A percentile compares a stretch with the other conserved stretches of the same genome.
phyloP scores from a whole-genome alignment of 2,329 filamentous ascomycete genomes.

The Colletotrichum filicis region DNA sequence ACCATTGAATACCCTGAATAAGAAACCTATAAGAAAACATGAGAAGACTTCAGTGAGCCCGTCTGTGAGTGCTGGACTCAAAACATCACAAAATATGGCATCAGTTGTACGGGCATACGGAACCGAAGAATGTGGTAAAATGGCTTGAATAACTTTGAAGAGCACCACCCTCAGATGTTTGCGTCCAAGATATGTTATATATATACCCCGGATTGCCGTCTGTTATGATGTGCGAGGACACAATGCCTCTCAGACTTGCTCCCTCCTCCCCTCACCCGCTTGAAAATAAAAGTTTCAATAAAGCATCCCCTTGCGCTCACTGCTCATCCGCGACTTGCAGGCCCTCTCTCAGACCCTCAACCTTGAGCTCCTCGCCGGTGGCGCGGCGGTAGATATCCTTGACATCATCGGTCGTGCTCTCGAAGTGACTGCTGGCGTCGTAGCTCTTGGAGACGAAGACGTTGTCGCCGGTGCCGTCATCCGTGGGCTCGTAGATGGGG shows the following conservation, averaged over 20 bases:
- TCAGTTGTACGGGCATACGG: background rate
- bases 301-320: constrained; percentile 37
- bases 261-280: background rate
- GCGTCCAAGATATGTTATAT: constrained; percentile 24
- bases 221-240: constrained; percentile 24
- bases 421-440: constrained; percentile 97
- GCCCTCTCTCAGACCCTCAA: constrained; percentile 87
- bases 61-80: background rate
- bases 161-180: constrained; percentile 25
- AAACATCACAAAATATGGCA: background rate
- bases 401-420: constrained; percentile 91
- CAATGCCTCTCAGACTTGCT: constrained; percentile 26
- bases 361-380: constrained; percentile 85
- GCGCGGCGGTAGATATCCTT: constrained; percentile 90
- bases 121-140: background rate
- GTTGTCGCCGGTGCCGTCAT: constrained; percentile 85
- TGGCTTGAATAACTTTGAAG: constrained; percentile 29
- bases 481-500: constrained; percentile 91
- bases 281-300: background rate
- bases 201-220: constrained; percentile 30
- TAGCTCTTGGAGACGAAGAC: constrained; percentile 99
- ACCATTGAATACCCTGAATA: constrained; percentile 30
- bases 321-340: constrained; percentile 78
- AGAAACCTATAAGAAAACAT: constrained; percentile 1
- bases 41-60: background rate